phyloP scores from a whole-genome alignment of 495 filamentous ascomycete species.

The Penicillium pancosmium region DNA sequence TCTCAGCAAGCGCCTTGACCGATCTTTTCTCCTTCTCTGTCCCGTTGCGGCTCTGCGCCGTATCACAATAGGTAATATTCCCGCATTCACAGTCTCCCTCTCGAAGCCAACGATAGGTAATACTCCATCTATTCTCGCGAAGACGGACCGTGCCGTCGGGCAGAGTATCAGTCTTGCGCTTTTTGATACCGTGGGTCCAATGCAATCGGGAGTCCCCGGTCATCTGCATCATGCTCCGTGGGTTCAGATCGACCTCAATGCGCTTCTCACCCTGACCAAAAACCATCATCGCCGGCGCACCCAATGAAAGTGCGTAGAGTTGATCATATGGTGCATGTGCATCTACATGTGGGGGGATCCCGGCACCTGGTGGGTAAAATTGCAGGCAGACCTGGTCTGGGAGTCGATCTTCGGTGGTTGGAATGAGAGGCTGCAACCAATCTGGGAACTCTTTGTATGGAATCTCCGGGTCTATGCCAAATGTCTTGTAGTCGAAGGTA shows the following conservation, averaged over 20 bases:
- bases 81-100: slow-evolving; percentile 44
- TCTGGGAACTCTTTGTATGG: slow-evolving; percentile 43
- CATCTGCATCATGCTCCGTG: slow-evolving; percentile 44
- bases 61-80: slow-evolving; percentile 40
- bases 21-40: slow-evolving; percentile 45
- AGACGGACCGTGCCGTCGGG: slow-evolving; percentile 34
- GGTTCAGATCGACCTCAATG: slow-evolving; percentile 37
- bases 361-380: slow-evolving; percentile 44
- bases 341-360: slow-evolving; percentile 48
- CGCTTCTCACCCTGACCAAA: slow-evolving; percentile 35
- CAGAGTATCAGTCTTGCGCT: slow-evolving; percentile 42
- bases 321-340: slow-evolving; percentile 42
- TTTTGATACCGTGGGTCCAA: slow-evolving; percentile 49
- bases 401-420: slow-evolving; percentile 36
- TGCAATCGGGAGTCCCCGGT: slow-evolving; percentile 39
- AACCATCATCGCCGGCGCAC: slow-evolving; percentile 41
- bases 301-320: slow-evolving; percentile 43
- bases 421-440: slow-evolving; percentile 43
- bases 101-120: slow-evolving; percentile 45
- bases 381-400: slow-evolving; percentile 48
- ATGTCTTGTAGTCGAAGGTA: slow-evolving; percentile 48
- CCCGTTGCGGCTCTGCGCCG: slow-evolving; percentile 38
- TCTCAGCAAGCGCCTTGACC: slow-evolving; percentile 25
- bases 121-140: slow-evolving; percentile 40
- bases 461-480: slow-evolving; percentile 41